Percentiles rank a stretch among this genome's conserved stretches.
phyloP scores from a whole-genome alignment of 768 basidiomycete genomes.

The Sarcomyxa edulis region DNA sequence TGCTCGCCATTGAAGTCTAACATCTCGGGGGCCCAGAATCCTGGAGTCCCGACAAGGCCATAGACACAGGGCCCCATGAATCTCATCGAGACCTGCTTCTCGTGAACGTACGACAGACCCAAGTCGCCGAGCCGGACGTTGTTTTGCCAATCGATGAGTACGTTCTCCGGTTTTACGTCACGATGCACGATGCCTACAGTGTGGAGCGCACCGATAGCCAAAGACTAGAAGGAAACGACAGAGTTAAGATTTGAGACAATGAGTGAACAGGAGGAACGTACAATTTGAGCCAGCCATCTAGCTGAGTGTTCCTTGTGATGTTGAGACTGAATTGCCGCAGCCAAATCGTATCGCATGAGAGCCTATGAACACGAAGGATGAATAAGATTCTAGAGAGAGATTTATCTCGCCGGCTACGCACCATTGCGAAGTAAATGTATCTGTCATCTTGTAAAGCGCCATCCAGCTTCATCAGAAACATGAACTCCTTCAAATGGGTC shows the following conservation, averaged over 20 bases:
- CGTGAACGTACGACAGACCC: conserved; percentile 4
- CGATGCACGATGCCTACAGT: conserved; percentile 5
- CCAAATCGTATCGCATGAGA: conserved; percentile 32
- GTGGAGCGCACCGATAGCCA: conserved; percentile 5
- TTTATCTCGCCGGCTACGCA: conserved; percentile 15
- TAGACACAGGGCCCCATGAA: no score
- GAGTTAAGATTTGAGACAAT: no score
- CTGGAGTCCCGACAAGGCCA: background rate
- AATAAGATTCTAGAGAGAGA: background rate
- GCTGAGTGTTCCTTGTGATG: conserved; percentile 23
- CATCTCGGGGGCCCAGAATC: background rate
- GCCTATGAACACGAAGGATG: conserved; percentile 20
- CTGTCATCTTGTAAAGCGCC: conserved; percentile 25
- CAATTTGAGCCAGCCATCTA: conserved; percentile 36
- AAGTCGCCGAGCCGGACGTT: conserved; percentile 7
- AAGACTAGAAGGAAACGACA: conserved; percentile 1
- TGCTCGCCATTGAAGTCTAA: background rate
- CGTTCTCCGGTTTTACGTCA: conserved; percentile 8
- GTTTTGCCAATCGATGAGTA: conserved; percentile 2
- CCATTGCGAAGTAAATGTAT: conserved; percentile 33
- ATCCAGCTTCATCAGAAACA: conserved; percentile 33
- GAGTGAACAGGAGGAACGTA: conserved; percentile 11
- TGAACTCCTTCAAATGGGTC: conserved; percentile 16
- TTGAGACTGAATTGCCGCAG: conserved; percentile 18
- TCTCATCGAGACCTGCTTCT: no score